Base-by-base conservation (phyloP, 108 stramenopile genomes). In the Cyclotella atomus region DNA sequence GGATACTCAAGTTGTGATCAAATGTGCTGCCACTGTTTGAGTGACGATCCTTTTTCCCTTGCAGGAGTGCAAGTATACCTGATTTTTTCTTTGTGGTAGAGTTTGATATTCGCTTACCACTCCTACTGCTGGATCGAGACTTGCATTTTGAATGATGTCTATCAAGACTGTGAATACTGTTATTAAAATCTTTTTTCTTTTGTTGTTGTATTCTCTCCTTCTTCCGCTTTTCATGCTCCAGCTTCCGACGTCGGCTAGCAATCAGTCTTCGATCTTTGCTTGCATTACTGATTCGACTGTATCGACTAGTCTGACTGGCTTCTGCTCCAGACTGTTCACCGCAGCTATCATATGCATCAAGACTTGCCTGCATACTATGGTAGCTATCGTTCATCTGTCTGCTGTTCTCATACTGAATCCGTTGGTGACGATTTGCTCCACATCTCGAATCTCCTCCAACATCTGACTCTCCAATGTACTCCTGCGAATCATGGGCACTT, bases 341-440 rank as follows among this genome's bases (percentile, higher is more conserved):
- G n/a, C 47, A 49, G n/a, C 47, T 49, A 49, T 49, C 47, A 49
- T 49, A n/a, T 10, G 47, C 47, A n/a, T 49, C n/a, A n/a, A 10
- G 47, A n/a, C n/a, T n/a, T 49, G n/a, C 47, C 4, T 49, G 9
- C n/a, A n/a, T 12, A 19, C 12, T 12, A n/a, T n/a, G n/a, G n/a
- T n/a, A n/a, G n/a, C n/a, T n/a, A n/a, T n/a, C n/a, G n/a, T n/a
- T n/a, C n/a, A n/a, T n/a, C 38, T 41, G 38, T 7, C 38, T 41
- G 38, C 38, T 41, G 12, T 41, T 41, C n/a, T n/a, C n/a, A n/a
- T n/a, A n/a, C n/a, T n/a, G n/a, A n/a, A n/a, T n/a, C n/a, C n/a
- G n/a, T n/a, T n/a, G n/a, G n/a, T n/a, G n/a, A n/a, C n/a, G n/a
- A n/a, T n/a, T n/a, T n/a, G n/a, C n/a, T n/a, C n/a, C n/a, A n/a